phyloP scores from a whole-genome alignment of 164 flowering plant species.

The Aristolochia fimbriata region DNA sequence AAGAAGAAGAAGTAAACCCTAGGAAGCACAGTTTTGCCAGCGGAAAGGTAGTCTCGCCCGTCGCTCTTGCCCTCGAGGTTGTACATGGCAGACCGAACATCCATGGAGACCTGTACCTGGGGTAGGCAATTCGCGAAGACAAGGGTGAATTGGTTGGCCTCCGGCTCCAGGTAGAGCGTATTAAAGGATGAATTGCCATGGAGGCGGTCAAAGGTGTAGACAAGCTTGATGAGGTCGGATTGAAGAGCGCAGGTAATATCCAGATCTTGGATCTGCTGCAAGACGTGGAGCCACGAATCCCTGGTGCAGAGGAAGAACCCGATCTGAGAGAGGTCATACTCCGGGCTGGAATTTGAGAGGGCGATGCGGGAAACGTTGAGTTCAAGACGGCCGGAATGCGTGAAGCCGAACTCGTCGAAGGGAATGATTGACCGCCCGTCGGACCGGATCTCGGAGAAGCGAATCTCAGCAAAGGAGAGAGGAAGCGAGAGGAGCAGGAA shows the following conservation, averaged over 20 bases:
- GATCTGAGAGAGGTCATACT: conserved; percentile 34
- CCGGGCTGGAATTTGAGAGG: conserved; percentile 30
- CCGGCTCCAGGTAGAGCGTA: conserved; percentile 7
- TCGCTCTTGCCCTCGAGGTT: conserved; percentile 37
- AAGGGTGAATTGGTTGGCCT: conserved; percentile 58
- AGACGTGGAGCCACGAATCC: conserved; percentile 73
- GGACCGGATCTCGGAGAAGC: conserved; percentile 44
- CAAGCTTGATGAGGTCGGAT: conserved; percentile 33
- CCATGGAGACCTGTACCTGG: conserved; percentile 28
- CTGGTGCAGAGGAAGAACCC: conserved; percentile 89
- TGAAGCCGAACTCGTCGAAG: conserved; percentile 89
- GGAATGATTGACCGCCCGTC: conserved; percentile 72
- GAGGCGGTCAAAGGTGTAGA: conserved; percentile 39
- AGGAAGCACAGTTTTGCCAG: conserved; percentile 70
- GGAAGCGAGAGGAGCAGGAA: conserved; percentile 17
- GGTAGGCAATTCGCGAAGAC: conserved; percentile 74
- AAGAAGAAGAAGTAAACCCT: conserved; percentile 60
- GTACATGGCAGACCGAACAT: conserved; percentile 30
- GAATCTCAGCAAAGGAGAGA: conserved; percentile 47
- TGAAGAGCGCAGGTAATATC: conserved; percentile 67
- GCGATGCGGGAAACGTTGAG: conserved; percentile 54
- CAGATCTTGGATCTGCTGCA: conserved; percentile 52
- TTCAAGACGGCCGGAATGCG: conserved; percentile 63
- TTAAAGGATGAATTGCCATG: conserved; percentile 4
- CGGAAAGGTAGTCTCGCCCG: conserved; percentile 62